Evolutionary conservation across 2,329 filamentous ascomycete genomes (phyloP).

Genomic region (Clathrospora elynae): DNA sequence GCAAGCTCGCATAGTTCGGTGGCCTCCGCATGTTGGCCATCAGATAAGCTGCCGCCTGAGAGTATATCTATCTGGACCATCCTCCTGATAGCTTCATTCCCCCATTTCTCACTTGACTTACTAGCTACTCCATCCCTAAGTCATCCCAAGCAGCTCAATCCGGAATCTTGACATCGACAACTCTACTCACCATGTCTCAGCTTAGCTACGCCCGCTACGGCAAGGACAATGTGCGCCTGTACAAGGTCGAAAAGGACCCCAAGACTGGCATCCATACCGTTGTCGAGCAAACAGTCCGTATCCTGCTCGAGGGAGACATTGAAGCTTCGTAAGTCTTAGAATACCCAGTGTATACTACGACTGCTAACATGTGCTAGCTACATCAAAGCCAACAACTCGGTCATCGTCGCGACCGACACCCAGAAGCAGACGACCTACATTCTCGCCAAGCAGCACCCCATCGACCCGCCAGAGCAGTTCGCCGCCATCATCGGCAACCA

Average conservation of each 20-base stretch:
- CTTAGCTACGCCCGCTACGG: conserved; percentile 72
- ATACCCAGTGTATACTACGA: background rate
- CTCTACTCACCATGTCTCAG: conserved; percentile 49
- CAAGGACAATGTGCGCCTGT: conserved; percentile 98
- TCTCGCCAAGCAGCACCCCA: conserved; percentile 88
- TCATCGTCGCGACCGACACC: conserved; percentile 93
- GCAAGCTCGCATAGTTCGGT: conserved; percentile 38
- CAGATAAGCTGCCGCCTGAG: conserved; percentile 35
- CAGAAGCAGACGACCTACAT: conserved; percentile 95
- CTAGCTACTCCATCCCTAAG: conserved; percentile 2
- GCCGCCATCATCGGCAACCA: conserved; percentile 83
- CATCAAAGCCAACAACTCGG: conserved; percentile 90
- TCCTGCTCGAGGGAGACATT: conserved; percentile 90
- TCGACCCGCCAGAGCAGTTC: conserved; percentile 91
- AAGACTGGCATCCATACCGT: conserved; percentile 80
- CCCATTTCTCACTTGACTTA: conserved; percentile 13
- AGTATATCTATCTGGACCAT: conserved; percentile 38
- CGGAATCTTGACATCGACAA: conserved; percentile 1
- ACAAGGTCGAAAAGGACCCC: conserved; percentile 86
- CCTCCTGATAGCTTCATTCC: conserved; percentile 22
- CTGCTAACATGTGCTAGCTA: conserved; percentile 63
- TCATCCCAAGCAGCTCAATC: background rate
- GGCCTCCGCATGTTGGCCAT: conserved; percentile 35
- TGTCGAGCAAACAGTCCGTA: conserved; percentile 92
- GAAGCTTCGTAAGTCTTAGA: conserved; percentile 68